Percentiles rank a stretch among this genome's conserved stretches.
These are phyloP conservation scores for Sanghuangporus baumii DNA, from an alignment of 1,284 basidiomycete species.

Conservation along the genomic window DNA sequence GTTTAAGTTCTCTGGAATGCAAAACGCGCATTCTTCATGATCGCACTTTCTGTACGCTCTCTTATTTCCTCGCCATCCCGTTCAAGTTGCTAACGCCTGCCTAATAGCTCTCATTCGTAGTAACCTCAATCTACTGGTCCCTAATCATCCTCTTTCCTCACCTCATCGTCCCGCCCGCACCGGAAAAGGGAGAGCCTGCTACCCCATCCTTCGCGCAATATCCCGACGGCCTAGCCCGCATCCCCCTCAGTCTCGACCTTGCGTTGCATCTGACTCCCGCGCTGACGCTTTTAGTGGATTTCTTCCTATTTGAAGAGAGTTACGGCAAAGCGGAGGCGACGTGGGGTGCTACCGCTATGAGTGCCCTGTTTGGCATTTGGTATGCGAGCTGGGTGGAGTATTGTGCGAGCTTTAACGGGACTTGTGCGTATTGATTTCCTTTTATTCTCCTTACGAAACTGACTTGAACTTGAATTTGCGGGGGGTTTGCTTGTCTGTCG, in stretches of 20 bases:
- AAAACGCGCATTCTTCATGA: slow-evolving; percentile 54
- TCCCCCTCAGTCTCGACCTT: slow-evolving; percentile 62
- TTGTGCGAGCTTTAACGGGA: slow-evolving; percentile 55
- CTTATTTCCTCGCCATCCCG: slow-evolving; percentile 4
- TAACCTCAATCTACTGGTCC: slow-evolving; percentile 71
- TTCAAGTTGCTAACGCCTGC: neutral
- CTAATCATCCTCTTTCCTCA: slow-evolving; percentile 47
- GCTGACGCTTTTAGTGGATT: slow-evolving; percentile 58
- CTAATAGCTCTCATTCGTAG: slow-evolving; percentile 53
- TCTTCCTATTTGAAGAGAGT: slow-evolving; percentile 60
- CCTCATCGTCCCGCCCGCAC: slow-evolving; percentile 41
- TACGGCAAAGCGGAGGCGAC: slow-evolving; percentile 44
- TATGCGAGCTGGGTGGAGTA: slow-evolving; percentile 69
- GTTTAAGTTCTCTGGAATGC: slow-evolving; percentile 34
- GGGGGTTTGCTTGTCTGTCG: neutral
- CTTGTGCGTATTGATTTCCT: slow-evolving; percentile 41
- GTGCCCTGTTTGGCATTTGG: slow-evolving; percentile 39
- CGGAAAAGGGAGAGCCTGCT: slow-evolving; percentile 30
- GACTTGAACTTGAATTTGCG: neutral
- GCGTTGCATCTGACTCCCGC: slow-evolving; percentile 64
- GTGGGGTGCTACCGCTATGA: slow-evolving; percentile 40
- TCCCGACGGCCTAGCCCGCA: slow-evolving; percentile 34
- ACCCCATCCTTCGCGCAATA: slow-evolving; percentile 25
- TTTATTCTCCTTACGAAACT: neutral
- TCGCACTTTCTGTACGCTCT: slow-evolving; percentile 49